A percentile compares a stretch with the other conserved stretches of the same genome.
These are phyloP conservation scores for Lasiosphaeria hispida DNA, from an alignment of 495 filamentous ascomycete species.

Conservation along the genomic window DNA sequence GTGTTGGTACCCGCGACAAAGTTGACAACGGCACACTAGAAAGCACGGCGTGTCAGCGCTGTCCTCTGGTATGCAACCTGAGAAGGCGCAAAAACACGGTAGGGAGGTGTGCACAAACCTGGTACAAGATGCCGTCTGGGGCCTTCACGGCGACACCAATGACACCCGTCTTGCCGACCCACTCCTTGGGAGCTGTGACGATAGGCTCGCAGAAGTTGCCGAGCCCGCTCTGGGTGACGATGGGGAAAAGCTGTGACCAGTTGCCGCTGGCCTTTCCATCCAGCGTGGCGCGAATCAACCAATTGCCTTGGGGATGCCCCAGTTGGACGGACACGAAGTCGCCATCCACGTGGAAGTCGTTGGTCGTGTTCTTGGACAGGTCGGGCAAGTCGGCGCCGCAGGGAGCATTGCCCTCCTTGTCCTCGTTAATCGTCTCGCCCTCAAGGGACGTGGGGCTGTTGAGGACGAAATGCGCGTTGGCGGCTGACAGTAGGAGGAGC, in stretches of 20 bases:
- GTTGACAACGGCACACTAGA: slow-evolving; percentile 50
- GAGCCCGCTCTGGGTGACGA: slow-evolving; percentile 44
- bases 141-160: slow-evolving; percentile 42
- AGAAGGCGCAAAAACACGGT: not conserved
- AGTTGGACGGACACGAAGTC: slow-evolving; percentile 38
- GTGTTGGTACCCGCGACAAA: slow-evolving; percentile 44
- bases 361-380: slow-evolving; percentile 33
- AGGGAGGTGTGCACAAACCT: slow-evolving; percentile 36
- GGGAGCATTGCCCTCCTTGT: slow-evolving; percentile 37
- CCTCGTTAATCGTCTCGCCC: slow-evolving; percentile 38
- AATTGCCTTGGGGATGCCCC: slow-evolving; percentile 46
- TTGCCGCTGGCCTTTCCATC: slow-evolving; percentile 40
- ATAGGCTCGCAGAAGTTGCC: slow-evolving; percentile 44
- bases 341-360: slow-evolving; percentile 53
- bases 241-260: slow-evolving; percentile 49
- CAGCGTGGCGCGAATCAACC: slow-evolving; percentile 50
- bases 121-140: slow-evolving; percentile 49
- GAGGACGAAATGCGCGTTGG: slow-evolving; percentile 48
- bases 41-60: not conserved
- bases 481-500: slow-evolving; percentile 34
- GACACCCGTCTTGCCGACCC: slow-evolving; percentile 49
- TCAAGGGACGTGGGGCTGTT: slow-evolving; percentile 43
- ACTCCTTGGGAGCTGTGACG: slow-evolving; percentile 41
- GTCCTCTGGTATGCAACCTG: not conserved
- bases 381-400: slow-evolving; percentile 48